Evolutionary conservation across 371 early-diverging fungal genomes (phyloP), one percentile per base, ranked within the genome.

Genomic region (Batkoa obscura): DNA sequence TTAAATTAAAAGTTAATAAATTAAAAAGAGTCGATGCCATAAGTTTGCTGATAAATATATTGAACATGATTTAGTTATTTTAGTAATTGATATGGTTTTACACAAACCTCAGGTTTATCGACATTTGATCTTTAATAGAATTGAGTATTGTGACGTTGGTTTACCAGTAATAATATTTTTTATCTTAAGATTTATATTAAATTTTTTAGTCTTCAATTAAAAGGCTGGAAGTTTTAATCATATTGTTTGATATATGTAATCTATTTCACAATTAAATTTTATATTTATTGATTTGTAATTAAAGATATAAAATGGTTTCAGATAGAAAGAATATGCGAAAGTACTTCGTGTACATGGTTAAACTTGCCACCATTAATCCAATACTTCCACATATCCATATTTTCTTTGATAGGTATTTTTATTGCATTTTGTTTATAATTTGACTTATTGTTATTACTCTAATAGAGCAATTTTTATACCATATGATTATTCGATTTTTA

Each of bases 21-120:
- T 12, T 43, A 37, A 6, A 17, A 23, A 23, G 32, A 35, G 36
- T n/a, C 38, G 0, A 32, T 94, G 95, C 70, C 72, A 83, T 38
- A 68, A 76, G 37, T 84, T 94, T 62, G 90, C 87, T 39, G 95
- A 94, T 73, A 88, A 88, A 65, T 94, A 94, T 67, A 76, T 94
- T 46, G 95, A 94, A 65, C 82, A 83, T 60, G 95, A 94, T 64
- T 75, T 78, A 64, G 77, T 89, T 9, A 79, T 92, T 55, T 78
- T 89, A 58, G 89, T 93, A 66, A 88, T 94, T 60, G 95, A 94
- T 70, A 81, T 93, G 88, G 67, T 94, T 12, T 69, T 94, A 55
- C 88, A 86, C 65, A 88, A 89, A 65, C 80, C 83, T 39, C 88
- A 87, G 52, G 92, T 88, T 0, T 94, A 91, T 67, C 76, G 93